A percentile compares a stretch with the other conserved stretches of the same genome.
These are phyloP conservation scores for Suillus clintonianus DNA, from an alignment of 768 basidiomycete genomes.

Conservation along the genomic window DNA sequence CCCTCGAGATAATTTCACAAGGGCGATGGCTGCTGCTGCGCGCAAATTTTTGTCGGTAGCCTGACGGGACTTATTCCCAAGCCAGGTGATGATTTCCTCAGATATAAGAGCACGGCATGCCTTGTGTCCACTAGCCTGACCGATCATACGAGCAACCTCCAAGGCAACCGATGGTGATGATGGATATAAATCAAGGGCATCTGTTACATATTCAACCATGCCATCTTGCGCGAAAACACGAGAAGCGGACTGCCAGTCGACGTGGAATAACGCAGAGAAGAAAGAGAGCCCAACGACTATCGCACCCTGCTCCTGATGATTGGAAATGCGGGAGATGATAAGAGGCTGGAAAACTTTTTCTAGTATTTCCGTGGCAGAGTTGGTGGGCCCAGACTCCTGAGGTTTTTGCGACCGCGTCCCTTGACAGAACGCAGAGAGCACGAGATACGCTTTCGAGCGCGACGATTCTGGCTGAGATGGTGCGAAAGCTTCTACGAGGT, in stretches of 20 bases:
- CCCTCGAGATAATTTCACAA: conserved; percentile 76
- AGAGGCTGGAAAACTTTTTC: conserved; percentile 51
- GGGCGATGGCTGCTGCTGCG: conserved; percentile 68
- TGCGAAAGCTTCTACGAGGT: conserved; percentile 52
- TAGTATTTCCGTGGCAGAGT: conserved; percentile 52
- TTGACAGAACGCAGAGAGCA: conserved; percentile 69
- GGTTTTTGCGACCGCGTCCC: conserved; percentile 46
- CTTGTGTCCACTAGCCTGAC: conserved; percentile 78
- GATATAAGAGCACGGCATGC: conserved; percentile 63
- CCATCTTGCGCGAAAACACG: conserved; percentile 66
- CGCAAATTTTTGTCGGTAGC: conserved; percentile 48
- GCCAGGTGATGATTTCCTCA: conserved; percentile 62
- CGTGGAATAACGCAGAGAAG: conserved; percentile 79
- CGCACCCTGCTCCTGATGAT: conserved; percentile 50
- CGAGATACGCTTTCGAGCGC: conserved; percentile 71
- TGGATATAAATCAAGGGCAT: conserved; percentile 67
- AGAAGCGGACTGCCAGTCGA: conserved; percentile 71
- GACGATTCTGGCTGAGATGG: conserved; percentile 43
- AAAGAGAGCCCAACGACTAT: conserved; percentile 62
- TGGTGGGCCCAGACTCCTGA: conserved; percentile 36
- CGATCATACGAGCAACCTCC: conserved; percentile 71
- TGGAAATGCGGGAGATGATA: conserved; percentile 51
- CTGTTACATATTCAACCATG: conserved; percentile 62
- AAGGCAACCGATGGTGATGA: conserved; percentile 50
- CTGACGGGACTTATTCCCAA: conserved; percentile 57